Base-by-base conservation (phyloP, 345 rosid species). In the Populus tremula region DNA sequence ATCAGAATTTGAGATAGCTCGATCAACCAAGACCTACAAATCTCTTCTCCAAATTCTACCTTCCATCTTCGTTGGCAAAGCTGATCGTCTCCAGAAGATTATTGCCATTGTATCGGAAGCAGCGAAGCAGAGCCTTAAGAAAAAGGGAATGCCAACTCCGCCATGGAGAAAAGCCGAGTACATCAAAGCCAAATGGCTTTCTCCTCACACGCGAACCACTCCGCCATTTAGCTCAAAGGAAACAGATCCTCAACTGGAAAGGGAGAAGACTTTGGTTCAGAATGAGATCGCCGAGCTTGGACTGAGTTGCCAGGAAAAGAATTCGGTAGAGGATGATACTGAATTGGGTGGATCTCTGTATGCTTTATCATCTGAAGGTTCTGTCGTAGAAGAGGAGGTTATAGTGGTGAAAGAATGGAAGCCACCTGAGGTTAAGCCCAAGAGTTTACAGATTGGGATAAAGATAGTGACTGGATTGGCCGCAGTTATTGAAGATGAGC, bases 121-220 rank as follows among this genome's bases (percentile, higher is more conserved):
- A 18, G 99, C 93, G 7, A 90, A 86, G 78, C 94, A 84, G 78
- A 96, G 98, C 81, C 81, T 96, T 83, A 93, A 87, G 89, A 96
- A 91, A 91, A 96, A 89, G 86, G 97, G 95, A 8, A 93, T 96
- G 96, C 95, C 87, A 83, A 76, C 92, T 2, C 94, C 98, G 67
- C 99, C 98, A 0, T 96, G 99, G 99, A 88, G 99, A 71, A 93
- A 92, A 83, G 87, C 88, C 1, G 98, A 92, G 83, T 96, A 96
- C 81, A 87, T 91, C 88, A 77, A 89, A 64, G 94, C 99, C 66
- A 96, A 94, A 78, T 96, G 98, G 99, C 82, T 92, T 16, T 91
- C 97, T 29, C 84, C 93, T 41, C 84, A 89, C 82, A 76, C 84
- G 20, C 83, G 92, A 86, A 74, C 85, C 38, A 31, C 56, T 47